Conservation (phyloP, 768 basidiomycete genomes). For the Pleurotus djamor region DNA sequence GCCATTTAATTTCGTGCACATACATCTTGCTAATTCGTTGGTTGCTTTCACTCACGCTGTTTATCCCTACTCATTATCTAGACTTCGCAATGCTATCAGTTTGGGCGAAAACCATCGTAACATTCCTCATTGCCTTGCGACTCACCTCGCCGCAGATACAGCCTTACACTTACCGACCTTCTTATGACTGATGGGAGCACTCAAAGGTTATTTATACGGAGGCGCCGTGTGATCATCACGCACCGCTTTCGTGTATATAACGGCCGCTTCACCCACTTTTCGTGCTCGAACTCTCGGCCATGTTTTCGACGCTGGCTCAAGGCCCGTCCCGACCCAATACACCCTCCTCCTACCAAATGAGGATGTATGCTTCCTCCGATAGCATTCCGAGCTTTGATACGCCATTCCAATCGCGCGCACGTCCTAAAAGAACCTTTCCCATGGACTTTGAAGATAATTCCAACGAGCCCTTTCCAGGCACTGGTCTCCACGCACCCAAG, state of each 20-base stretch:
- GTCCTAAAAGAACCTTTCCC: neutral
- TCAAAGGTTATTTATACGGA: too few species aligned
- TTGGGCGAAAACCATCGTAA: too few species aligned
- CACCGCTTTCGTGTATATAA: neutral
- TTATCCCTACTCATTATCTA: slow-evolving; percentile 2
- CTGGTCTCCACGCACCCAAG: too few species aligned
- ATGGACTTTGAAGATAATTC: neutral
- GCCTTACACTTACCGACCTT: too few species aligned
- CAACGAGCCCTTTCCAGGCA: neutral
- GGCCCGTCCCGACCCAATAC: neutral
- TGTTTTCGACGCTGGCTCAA: neutral
- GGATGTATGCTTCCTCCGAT: neutral
- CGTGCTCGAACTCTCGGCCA: neutral
- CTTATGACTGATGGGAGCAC: too few species aligned
- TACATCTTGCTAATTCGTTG: neutral
- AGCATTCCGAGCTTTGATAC: neutral
- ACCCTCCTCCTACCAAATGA: neutral
- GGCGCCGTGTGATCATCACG: too few species aligned
- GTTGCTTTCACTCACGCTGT: slow-evolving; percentile 2
- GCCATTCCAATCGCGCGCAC: neutral
- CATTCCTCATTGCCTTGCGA: too few species aligned
- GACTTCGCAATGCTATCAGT: neutral
- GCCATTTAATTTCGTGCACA: neutral
- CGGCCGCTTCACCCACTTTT: neutral
- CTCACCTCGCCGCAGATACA: too few species aligned